Base-by-base conservation (phyloP, 768 basidiomycete species). In the Trametes maxima region DNA sequence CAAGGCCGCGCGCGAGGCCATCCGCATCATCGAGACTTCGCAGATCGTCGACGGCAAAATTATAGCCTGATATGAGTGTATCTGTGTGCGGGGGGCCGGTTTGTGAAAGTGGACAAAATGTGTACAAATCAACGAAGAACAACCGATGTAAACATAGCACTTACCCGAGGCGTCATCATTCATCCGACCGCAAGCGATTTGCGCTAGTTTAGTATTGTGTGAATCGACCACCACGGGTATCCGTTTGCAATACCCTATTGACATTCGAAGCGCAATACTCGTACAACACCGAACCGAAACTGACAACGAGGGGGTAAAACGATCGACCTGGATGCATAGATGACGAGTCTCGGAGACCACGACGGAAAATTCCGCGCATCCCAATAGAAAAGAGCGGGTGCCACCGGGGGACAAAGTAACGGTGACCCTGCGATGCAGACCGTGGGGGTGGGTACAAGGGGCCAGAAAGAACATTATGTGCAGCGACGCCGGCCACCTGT, bases 1-100 rank as follows among this genome's bases (percentile, higher is more conserved):
- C 72, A 76, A 76, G 64, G 77, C 77, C 12, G 77, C 75, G 12
- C 63, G 68, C 37, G 75, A 77, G 64, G 76, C 76, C 10, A 68
- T 77, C 45, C 72, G 72, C 55, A 68, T 77, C 50, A 60, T 70
- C 58, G 73, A 77, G 56, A 59, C 64, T 21, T 64, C 72, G 54
- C 63, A 72, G 53, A 67, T 79, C 44, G 75, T 73, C 28, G 74
- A 79, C 39, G 77, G 77, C 37, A 75, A 75, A 64, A 65, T 76
- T 53, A 65, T 76, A 11, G 76, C 73, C 3, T 67, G 60, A 17
- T 42, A 4, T 17, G 6, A 45, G 10, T 13, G 25, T 21, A 10
- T 7, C 13, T 36, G 2, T 10, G 28, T 24, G 24, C 22, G 24
- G 22, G 37, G 22, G 28, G 28, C 28, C 8, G 28, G 28, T 33